Conservation (phyloP, 306 rosid species). For the Cucurbita moschata region DNA sequence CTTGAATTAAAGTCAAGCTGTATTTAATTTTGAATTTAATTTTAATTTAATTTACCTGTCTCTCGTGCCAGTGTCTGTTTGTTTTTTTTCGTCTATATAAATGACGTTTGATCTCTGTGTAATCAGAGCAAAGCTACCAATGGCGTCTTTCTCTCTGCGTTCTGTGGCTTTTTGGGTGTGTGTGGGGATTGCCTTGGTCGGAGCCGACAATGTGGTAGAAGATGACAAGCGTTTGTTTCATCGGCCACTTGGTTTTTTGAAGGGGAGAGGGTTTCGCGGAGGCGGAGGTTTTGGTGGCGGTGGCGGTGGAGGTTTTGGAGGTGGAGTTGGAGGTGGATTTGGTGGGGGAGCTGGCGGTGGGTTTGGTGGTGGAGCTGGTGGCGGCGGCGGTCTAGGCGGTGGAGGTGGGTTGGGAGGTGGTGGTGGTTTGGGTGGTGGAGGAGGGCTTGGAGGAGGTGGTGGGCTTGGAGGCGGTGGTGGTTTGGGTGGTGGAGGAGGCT, state of each 20-base stretch:
- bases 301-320: not conserved
- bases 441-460: constrained; percentile 7
- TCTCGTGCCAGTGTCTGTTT: not conserved
- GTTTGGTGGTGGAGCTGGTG: not conserved
- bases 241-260: constrained; percentile 9
- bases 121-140: not conserved
- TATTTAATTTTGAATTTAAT: not conserved
- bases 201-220: constrained; percentile 21
- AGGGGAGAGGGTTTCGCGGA: constrained; percentile 1
- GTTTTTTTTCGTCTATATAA: not conserved
- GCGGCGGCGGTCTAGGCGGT: constrained; percentile 1
- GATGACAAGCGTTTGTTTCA: constrained; percentile 2
- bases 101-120: not conserved
- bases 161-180: constrained; percentile 10
- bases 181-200: constrained; percentile 14
- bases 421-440: not conserved
- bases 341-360: constrained; percentile 9
- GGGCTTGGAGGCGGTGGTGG: constrained; percentile 6
- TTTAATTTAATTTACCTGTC: not conserved
- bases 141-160: constrained; percentile 13
- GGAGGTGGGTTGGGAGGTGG: constrained; percentile 1
- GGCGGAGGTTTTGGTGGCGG: constrained; percentile 19
- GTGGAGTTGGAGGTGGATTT: constrained; percentile 11
- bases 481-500: constrained; percentile 4
- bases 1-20: not conserved